Evolutionary conservation across 495 filamentous ascomycete genomes (phyloP).

Genomic region (Symbiotaphrina buchneri): DNA sequence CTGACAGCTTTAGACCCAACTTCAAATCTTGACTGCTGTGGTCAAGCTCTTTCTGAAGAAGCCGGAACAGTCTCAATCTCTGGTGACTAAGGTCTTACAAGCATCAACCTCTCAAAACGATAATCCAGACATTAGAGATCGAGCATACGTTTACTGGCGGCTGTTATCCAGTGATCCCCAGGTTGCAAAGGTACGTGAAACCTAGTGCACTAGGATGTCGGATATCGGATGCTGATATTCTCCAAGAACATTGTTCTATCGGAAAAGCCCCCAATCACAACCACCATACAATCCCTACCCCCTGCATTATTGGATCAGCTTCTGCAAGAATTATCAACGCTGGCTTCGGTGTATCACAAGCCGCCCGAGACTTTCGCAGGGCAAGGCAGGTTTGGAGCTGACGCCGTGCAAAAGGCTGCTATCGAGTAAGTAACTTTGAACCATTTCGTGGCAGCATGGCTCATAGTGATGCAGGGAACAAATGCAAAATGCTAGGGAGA

Average conservation of each 20-base stretch:
- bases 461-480: conserved; percentile 32
- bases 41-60: conserved; percentile 96
- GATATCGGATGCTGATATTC: neutral
- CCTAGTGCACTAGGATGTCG: neutral
- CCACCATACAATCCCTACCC: conserved; percentile 77
- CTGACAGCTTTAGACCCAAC: conserved; percentile 40
- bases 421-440: conserved; percentile 40
- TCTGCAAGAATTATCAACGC: conserved; percentile 74
- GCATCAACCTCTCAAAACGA: conserved; percentile 83
- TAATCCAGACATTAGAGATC: conserved; percentile 89
- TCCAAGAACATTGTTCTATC: conserved; percentile 67
- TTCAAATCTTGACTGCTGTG: conserved; percentile 89
- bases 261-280: conserved; percentile 80
- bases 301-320: conserved; percentile 66
- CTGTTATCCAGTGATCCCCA: conserved; percentile 82
- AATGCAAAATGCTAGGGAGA: conserved; percentile 74
- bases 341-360: conserved; percentile 98
- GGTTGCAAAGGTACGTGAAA: conserved; percentile 43
- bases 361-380: conserved; percentile 91
- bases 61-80: conserved; percentile 62
- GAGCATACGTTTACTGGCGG: conserved; percentile 97
- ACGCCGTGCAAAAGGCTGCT: conserved; percentile 83
- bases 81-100: conserved; percentile 87
- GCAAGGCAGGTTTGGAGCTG: conserved; percentile 79
- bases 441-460: neutral